Conservation (phyloP, 805 yeast species). For the Hanseniaspora meyeri region DNA sequence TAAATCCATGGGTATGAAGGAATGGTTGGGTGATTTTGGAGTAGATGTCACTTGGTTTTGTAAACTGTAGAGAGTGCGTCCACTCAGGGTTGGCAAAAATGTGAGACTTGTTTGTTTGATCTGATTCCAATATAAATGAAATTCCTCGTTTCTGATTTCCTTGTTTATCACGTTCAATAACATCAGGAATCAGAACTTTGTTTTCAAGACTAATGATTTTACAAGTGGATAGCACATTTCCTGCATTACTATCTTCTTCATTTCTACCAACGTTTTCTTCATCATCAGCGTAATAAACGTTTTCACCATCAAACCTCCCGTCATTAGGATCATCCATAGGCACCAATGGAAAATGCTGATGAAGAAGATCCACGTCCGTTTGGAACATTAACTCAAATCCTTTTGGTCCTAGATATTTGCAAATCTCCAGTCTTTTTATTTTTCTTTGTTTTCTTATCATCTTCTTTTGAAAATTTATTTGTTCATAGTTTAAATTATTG, state of each 20-base stretch:
- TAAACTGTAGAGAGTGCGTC: conserved; percentile 31
- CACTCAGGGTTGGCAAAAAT: conserved; percentile 20
- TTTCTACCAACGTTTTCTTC: conserved; percentile 15
- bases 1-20: conserved; percentile 84
- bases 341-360: conserved; percentile 24
- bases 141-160: conserved; percentile 18
- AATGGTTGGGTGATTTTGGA: conserved; percentile 63
- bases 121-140: conserved; percentile 7
- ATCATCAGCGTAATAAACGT: neutral
- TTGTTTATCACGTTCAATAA: conserved; percentile 8
- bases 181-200: conserved; percentile 1
- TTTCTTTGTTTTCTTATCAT: conserved; percentile 71
- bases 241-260: conserved; percentile 6
- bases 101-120: neutral
- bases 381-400: conserved; percentile 20
- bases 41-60: conserved; percentile 70
- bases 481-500: conserved; percentile 40
- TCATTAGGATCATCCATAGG: conserved; percentile 21
- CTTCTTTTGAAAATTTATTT: conserved; percentile 67
- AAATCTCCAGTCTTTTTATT: conserved; percentile 30
- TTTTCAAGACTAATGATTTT: conserved; percentile 1
- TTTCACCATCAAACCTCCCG: conserved; percentile 24
- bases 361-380: conserved; percentile 21
- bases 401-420: conserved; percentile 20
- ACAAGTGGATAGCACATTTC: conserved; percentile 20